Conservation (phyloP, 2,329 filamentous ascomycete species). For the Trichoderma atrobrunneum region DNA sequence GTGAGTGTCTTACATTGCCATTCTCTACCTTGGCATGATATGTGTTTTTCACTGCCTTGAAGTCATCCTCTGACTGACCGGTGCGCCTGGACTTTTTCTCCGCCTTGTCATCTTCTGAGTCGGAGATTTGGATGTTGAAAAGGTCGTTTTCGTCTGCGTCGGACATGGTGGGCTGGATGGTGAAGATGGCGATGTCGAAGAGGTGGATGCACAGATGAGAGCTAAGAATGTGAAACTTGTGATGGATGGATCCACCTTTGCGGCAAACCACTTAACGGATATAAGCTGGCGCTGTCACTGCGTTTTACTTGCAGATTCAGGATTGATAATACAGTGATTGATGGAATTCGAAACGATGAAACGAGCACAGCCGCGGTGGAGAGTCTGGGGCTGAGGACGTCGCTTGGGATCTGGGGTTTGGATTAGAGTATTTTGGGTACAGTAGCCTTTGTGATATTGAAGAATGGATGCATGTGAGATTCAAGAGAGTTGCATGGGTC, state of each 20-base stretch:
- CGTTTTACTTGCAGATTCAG: background rate
- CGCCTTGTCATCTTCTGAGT: slow-evolving; percentile 33
- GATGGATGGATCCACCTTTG: background rate
- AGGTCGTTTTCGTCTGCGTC: slow-evolving; percentile 32
- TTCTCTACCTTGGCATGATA: slow-evolving; percentile 53
- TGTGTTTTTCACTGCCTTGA: slow-evolving; percentile 43
- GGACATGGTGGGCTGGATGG: slow-evolving; percentile 23
- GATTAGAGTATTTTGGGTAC: background rate
- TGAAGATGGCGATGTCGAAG: background rate
- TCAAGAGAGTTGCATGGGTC: background rate
- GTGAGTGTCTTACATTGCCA: slow-evolving; percentile 47
- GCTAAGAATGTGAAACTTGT: background rate
- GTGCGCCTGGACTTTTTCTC: slow-evolving; percentile 36
- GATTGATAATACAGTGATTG: background rate
- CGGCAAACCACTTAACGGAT: background rate
- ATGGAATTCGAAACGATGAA: background rate
- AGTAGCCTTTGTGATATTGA: background rate
- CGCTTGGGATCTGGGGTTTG: background rate
- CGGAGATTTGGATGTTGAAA: slow-evolving; percentile 31
- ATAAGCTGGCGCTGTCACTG: background rate
- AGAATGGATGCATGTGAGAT: background rate
- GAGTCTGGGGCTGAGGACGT: background rate
- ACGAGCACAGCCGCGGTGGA: slow-evolving; percentile 4
- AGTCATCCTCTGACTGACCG: slow-evolving; percentile 49
- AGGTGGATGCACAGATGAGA: background rate